Evolutionary conservation across 208 protist genomes (phyloP).

Genomic region (Tetramitus jugosus): DNA sequence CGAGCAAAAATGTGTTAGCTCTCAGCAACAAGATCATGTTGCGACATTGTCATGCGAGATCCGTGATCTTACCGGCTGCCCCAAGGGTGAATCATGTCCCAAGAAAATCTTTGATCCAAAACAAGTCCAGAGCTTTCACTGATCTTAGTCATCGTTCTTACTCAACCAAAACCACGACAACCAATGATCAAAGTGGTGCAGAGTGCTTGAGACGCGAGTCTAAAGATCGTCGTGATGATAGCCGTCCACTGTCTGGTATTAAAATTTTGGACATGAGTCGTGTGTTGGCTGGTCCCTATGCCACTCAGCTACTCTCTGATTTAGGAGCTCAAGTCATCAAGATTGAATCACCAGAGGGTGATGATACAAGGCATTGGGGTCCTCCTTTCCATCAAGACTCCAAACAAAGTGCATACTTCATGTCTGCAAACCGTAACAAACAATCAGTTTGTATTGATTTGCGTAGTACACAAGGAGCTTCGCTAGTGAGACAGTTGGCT

Average conservation of each 20-base stretch:
- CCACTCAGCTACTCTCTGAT: conserved; percentile 27
- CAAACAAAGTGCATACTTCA: conserved; percentile 26
- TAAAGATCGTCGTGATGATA: no score
- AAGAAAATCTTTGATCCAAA: no score
- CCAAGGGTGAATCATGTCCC: no score
- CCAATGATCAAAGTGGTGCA: no score
- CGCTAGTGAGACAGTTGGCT: background rate
- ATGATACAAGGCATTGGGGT: conserved; percentile 32
- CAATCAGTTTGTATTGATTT: conserved; percentile 30
- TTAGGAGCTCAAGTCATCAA: conserved; percentile 33
- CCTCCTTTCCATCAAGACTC: conserved; percentile 8
- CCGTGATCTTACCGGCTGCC: no score
- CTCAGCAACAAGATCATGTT: no score
- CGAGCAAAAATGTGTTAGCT: no score
- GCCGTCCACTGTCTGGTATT: background rate
- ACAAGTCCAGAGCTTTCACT: no score
- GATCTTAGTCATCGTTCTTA: no score
- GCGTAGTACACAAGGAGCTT: conserved; percentile 2
- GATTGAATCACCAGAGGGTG: conserved; percentile 28
- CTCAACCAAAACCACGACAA: no score
- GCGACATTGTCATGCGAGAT: no score
- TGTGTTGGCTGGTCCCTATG: conserved; percentile 29
- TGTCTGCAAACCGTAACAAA: conserved; percentile 32
- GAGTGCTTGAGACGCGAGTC: no score
- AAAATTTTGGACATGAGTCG: conserved; percentile 21